Base-by-base conservation (phyloP, 2,329 filamentous ascomycete species). In the Passalora sequoiae region DNA sequence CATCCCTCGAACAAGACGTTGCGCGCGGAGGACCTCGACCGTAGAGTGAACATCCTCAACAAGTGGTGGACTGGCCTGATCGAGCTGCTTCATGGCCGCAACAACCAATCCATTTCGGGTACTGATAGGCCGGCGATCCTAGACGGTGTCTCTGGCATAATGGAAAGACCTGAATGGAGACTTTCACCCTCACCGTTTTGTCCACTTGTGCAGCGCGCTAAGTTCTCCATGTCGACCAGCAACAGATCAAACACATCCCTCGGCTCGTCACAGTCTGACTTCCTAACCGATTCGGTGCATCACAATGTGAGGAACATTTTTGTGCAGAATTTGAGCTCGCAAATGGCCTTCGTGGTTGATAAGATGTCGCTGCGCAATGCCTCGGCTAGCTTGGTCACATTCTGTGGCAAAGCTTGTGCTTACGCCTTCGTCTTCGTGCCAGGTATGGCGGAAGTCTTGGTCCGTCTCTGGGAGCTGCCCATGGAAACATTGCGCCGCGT, bases 361-460 rank as follows among this genome's bases (percentile, higher is more conserved):
- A 91, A 88, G 61, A 84, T 95, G 81, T 89, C 86, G 12, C 71
- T 86, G 57, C 79, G 86, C 37, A 84, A 88, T 58, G 79, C 80
- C 7, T 77, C 80, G 28, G 78, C 79, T 29, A 73, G 72, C 52
- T 52, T 72, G 17, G 86, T 95, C 45, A 84, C 84, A 21, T 95
- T 95, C 62, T 88, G 86, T 41, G 89, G 87, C 47, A 94, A 92
- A 66, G 86, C 88, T 3, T 91, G 86, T 59, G 89, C 89, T 2
- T 95, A 94, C 64, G 89, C 87, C 21, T 95, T 94, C 66, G 92
- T 91, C 68, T 96, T 94, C 59, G 89, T 86, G 20, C 87, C 88
- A 0, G 87, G 87, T 4, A 78, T 94, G 42, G 84, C 87, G 6
- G 88, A 94, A 59, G 78, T 94, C 38, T 72, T 95, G 37, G 78